Base-by-base conservation (phyloP, 2,329 filamentous ascomycete genomes). In the Aspergillus sp. region DNA sequence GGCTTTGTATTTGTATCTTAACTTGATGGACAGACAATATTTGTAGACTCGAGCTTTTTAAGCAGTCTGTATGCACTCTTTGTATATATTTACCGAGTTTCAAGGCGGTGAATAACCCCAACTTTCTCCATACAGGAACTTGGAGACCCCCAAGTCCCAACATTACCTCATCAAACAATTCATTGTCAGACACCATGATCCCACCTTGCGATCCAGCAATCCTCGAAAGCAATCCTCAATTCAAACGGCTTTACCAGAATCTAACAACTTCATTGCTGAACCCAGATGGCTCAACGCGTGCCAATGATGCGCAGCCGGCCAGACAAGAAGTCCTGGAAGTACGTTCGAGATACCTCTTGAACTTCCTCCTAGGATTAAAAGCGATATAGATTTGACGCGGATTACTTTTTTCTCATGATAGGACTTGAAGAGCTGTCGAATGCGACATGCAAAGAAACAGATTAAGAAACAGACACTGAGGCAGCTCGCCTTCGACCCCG, bases 201-300 rank as follows among this genome's bases (percentile, higher is more conserved):
- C 68, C 69, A 32, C 66, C 67, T 37, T 67, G 66, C 36, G 63
- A 70, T 33, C 62, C 62, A 5, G 52, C 56, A 26, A 62, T 69
- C 40, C 58, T 72, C 19, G 59, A 63, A 27, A 57, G 59, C 6
- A 71, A 72, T 41, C 66, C 68, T 6, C 60, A 66, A 39, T 73
- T 73, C 40, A 67, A 70, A 47, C 60, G 57, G 35, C 51, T 72
- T 7, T 67, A 72, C 48, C 60, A 67, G 35, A 58, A 67, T 33
- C 38, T 73, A 2, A 70, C 66, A 2, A 60, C 52, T 1, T 54
- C 58, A 7, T 35, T 71, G 3, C 54, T 73, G 27, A 65, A 66
- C 37, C 50, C 60, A 1, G 68, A 73, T 62, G 68, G 61, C 36
- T 71, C 68, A 12, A 69, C 65, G 5, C 60, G 56, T 31, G 57